Evolutionary conservation across 2,329 filamentous ascomycete genomes (phyloP), one percentile per base, ranked within the genome.

Genomic region (Curvularia hawaiiensis): DNA sequence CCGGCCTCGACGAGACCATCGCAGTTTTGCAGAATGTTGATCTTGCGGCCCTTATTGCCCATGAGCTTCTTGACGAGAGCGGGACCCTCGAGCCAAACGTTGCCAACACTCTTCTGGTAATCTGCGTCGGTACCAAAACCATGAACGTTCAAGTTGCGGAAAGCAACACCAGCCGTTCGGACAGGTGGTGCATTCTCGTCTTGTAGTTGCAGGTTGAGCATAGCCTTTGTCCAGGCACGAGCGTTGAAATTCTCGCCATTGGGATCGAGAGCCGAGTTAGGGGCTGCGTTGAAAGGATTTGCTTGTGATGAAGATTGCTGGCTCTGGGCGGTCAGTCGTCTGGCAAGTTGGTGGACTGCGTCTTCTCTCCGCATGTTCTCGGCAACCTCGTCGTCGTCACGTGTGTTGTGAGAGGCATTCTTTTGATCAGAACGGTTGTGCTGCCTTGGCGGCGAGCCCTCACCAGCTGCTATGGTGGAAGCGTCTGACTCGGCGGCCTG

Each of bases 1-100:
- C 89, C 89, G 59, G 84, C 85, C 69, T 85, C 81, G 1, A 91
- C 86, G 0, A 91, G 70, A 26, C 89, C 89, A 62, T 91, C 88
- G 55, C 90, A 86, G 66, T 85, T 79, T 61, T 82, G 84, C 59
- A 91, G 76, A 64, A 91, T 91, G 66, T 91, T 86, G 62, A 90
- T 79, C 61, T 74, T 76, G 58, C 70, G 68, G 20, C 71, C 71
- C 47, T 71, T 72, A 56, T 69, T 54, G 39, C 74, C 72, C 57
- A 72, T 64, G 11, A 76, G 4, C 41, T 60, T 77, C 68, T 76
- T 77, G 41, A 72, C 66, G 1, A 78, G 47, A 12, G 77, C 78
- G 24, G 77, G 60, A 4, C 59, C 71, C 52, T 81, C 78, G 1
- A 82, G 59, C 70, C 74, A 78, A 48, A 82, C 66, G 56, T 82